Evolutionary conservation across 371 early-diverging fungal genomes (phyloP), one percentile per base, ranked within the genome.

Genomic region (Apophysomyces sp.): DNA sequence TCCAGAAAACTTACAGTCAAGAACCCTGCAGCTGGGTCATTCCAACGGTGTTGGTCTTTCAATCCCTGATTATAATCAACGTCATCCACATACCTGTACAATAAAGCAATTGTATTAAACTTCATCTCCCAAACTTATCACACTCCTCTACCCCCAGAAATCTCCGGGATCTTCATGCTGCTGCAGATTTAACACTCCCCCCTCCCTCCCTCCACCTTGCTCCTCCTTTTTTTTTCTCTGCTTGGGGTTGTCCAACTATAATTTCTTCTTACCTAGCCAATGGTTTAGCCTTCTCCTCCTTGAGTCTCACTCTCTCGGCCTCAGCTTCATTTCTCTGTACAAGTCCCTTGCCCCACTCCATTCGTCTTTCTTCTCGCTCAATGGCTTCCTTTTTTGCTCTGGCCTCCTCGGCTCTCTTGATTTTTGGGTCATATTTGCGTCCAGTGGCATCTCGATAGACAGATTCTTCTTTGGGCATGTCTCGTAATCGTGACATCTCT

Each of bases 401-500:
- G 12, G 76, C 78, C 60, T 82, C 75, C 60, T 88, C 86, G 12
- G 89, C 88, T 62, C 76, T 72, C 66, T 89, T 81, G 9, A 82
- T 76, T 4, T 82, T 92, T 16, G 85, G 70, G 66, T 94, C 89
- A 24, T 92, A 76, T 62, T 87, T 88, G 16, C 86, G 80, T 28
- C 95, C 95, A 55, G 71, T 68, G 34, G 68, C 72, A 73, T 94
- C 94, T 71, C 95, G 89, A 72, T 92, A 84, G 13, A 95, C 81
- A 0, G 93, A 92, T 28, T 83, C 83, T 57, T 41, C 52, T 26
- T 44, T n/a, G 6, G 21, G 9, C 24, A 21, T 44, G 16, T 60
- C 60, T 31, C 68, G 63, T 29, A 70, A 44, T 16, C 74, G 74
- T 34, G 82, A 74, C 44, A 80, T 34, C 1, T 69, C 68, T 28